These are phyloP conservation scores for Chalciporus sp. DNA, from an alignment of 1,284 basidiomycete species.

Conservation along the genomic window DNA sequence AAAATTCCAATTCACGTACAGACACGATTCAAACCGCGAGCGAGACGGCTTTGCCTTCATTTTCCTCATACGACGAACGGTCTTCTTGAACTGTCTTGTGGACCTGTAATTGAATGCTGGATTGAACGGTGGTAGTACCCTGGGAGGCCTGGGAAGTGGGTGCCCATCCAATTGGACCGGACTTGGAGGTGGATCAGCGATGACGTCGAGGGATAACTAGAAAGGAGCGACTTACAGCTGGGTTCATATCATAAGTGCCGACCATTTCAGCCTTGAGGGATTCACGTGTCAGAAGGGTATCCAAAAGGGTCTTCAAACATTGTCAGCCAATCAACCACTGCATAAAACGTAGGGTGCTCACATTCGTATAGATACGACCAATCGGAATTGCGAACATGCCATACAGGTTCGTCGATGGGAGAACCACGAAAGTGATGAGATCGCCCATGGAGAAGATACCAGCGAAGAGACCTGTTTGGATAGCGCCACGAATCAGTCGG, in stretches of 20 bases:
- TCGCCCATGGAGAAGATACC: slow-evolving; percentile 47
- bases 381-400: slow-evolving; percentile 37
- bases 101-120: not conserved
- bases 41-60: not conserved
- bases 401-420: slow-evolving; percentile 28
- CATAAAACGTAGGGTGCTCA: slow-evolving; percentile 11
- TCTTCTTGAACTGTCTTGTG: not conserved
- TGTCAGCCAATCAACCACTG: not conserved
- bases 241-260: not conserved
- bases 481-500: slow-evolving; percentile 47
- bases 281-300: slow-evolving; percentile 19
- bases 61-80: not conserved
- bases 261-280: slow-evolving; percentile 7
- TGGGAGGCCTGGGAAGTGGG: not conserved
- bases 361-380: slow-evolving; percentile 39
- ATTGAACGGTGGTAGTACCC: not conserved
- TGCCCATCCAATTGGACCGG: not conserved
- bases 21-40: not conserved
- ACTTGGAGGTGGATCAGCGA: not conserved
- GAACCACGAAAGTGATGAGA: slow-evolving; percentile 40
- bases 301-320: slow-evolving; percentile 15
- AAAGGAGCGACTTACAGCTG: not conserved
- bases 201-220: not conserved
- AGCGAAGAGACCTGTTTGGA: slow-evolving; percentile 50
- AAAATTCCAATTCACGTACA: too few species aligned